Percentiles rank a stretch among this genome's conserved stretches.
Evolutionary conservation across 306 rosid species (phyloP).

Genomic region (Rubus idaeus): DNA sequence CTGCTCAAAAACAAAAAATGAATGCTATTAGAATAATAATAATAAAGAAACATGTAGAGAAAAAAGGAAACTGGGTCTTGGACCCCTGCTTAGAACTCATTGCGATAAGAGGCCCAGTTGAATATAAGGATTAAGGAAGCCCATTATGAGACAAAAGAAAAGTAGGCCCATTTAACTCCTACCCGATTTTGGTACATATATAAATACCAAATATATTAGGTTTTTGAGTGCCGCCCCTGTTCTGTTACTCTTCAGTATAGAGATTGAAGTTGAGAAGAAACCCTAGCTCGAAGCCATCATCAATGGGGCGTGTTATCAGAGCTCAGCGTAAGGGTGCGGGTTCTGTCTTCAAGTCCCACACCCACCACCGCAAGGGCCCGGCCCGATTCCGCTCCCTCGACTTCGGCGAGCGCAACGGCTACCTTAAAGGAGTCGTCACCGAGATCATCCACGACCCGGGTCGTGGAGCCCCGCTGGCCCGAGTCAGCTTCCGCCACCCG

Average conservation of each 20-base stretch:
- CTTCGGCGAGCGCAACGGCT: slow-evolving; percentile 34
- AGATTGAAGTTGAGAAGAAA: background rate
- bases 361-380: slow-evolving; percentile 36
- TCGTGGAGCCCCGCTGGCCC: slow-evolving; percentile 29
- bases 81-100: too few relatives aligned
- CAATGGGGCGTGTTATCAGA: slow-evolving; percentile 31
- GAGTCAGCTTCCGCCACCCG: slow-evolving; percentile 32
- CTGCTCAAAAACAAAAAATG: too few relatives aligned
- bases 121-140: background rate
- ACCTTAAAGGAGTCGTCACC: slow-evolving; percentile 33
- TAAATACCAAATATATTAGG: background rate
- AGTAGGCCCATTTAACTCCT: too few relatives aligned
- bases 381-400: slow-evolving; percentile 29
- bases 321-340: slow-evolving; percentile 33
- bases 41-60: too few relatives aligned
- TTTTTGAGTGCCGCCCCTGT: background rate
- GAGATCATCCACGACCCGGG: slow-evolving; percentile 37
- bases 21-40: too few relatives aligned
- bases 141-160: background rate
- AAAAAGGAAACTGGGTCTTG: too few relatives aligned
- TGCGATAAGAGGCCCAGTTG: background rate
- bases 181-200: background rate
- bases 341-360: slow-evolving; percentile 32
- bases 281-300: background rate
- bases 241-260: background rate